Conservation (phyloP, 768 basidiomycete species). For the Neoboletus magnificus region DNA sequence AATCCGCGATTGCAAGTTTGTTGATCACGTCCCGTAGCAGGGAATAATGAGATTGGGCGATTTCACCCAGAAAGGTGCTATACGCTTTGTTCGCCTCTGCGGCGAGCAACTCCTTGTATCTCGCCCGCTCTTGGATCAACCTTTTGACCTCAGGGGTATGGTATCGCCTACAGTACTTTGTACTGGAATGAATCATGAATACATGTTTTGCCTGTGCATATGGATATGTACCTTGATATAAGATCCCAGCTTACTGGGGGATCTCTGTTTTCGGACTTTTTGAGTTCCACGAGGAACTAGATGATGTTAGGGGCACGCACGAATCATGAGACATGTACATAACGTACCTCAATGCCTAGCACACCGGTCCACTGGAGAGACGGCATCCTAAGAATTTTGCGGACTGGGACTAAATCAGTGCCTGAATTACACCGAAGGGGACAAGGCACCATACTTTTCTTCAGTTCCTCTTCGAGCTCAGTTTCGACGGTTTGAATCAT, state of each 20-base stretch:
- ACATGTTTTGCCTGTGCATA: neutral
- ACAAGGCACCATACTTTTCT: slow-evolving; percentile 43
- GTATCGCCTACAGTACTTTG: slow-evolving; percentile 69
- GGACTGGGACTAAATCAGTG: slow-evolving; percentile 42
- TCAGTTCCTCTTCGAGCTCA: slow-evolving; percentile 73
- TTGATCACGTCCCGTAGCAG: slow-evolving; percentile 72
- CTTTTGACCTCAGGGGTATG: slow-evolving; percentile 63
- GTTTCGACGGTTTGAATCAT: slow-evolving; percentile 62
- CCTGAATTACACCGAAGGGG: neutral
- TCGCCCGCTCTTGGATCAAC: slow-evolving; percentile 69
- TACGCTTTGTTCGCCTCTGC: slow-evolving; percentile 67
- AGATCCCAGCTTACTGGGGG: slow-evolving; percentile 57
- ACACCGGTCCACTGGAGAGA: slow-evolving; percentile 67
- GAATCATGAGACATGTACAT: neutral
- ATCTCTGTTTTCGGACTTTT: slow-evolving; percentile 48
- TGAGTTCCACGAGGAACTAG: slow-evolving; percentile 80
- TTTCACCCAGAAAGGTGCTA: slow-evolving; percentile 64
- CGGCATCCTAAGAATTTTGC: slow-evolving; percentile 70
- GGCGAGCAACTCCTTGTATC: slow-evolving; percentile 68
- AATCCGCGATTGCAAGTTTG: slow-evolving; percentile 82
- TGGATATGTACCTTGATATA: slow-evolving; percentile 53
- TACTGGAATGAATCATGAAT: slow-evolving; percentile 42
- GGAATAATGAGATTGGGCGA: slow-evolving; percentile 63
- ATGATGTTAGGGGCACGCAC: neutral
- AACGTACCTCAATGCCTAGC: slow-evolving; percentile 63